Evolutionary conservation across 2,329 filamentous ascomycete genomes (phyloP), one percentile per base, ranked within the genome.

Genomic region (Aspergillus chevalieri): DNA sequence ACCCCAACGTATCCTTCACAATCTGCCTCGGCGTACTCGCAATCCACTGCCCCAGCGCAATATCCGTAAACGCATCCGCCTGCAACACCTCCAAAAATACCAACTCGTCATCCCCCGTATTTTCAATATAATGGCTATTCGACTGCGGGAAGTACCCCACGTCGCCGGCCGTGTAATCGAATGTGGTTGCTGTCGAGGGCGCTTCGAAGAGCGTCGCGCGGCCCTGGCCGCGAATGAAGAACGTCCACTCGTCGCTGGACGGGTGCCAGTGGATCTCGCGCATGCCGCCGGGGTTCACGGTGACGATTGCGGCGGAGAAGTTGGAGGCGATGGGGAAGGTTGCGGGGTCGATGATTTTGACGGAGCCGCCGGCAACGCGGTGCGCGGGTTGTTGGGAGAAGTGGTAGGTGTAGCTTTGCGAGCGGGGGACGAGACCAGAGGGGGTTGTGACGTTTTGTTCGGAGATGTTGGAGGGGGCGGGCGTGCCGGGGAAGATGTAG

Each of bases 51-150:
- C 71, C 73, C 9, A 76, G 61, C 4, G 70, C 68, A 39, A 77
- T 65, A 57, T 72, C 62, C 14, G 60, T 65, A 63, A 89, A 90
- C 64, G 83, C 77, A 56, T 86, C 81, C 0, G 84, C 79, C 45
- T 83, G 77, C 70, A 91, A 86, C 14, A 91, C 82, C 68, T 91
- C 87, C 9, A 91, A 72, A 66, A 90, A 86, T 63, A 91, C 69
- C 15, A 85, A 80, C 65, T 89, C 85, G 44, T 87, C 81, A n/a
- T 86, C 83, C 38, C 73, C 76, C 4, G 88, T 81, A 59, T 90
- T 90, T 75, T 92, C 86, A 47, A 92, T 85, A 63, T 89, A 91
- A 63, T 91, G 86, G 3, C 85, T 87, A 77, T 87, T 88, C 63
- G 87, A 88, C 61, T 77, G 77, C 0, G 87, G 87, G 5, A 91